Evolutionary conservation across 192 early-diverging fungal genomes (phyloP).

Genomic region (Backusella australiensis): DNA sequence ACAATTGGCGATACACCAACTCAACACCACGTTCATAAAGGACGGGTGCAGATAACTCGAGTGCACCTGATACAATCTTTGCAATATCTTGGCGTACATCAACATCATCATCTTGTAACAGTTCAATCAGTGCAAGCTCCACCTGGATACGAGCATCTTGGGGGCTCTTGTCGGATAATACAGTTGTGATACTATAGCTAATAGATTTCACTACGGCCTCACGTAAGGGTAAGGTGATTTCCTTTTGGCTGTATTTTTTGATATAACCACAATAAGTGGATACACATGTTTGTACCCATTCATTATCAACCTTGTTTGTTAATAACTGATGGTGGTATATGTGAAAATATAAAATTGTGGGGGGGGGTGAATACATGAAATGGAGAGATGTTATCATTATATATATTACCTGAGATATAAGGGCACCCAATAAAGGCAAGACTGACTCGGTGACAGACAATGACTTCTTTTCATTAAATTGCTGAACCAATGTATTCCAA

Average conservation of each 20-base stretch:
- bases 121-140: constrained; percentile 38
- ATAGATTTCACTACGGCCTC: constrained; percentile 49
- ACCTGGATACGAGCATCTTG: constrained; percentile 3
- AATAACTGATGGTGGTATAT: not conserved
- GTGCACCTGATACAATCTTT: constrained; percentile 52
- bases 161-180: constrained; percentile 26
- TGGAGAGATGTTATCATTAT: no score
- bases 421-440: constrained; percentile 54
- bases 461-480: constrained; percentile 42
- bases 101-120: constrained; percentile 77
- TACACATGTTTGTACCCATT: constrained; percentile 36
- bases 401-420: constrained; percentile 45
- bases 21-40: constrained; percentile 54
- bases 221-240: constrained; percentile 53
- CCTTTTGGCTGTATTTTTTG: constrained; percentile 40
- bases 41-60: constrained; percentile 54
- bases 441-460: constrained; percentile 52
- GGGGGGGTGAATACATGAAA: not conserved
- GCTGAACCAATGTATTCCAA: constrained; percentile 37
- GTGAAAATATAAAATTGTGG: not conserved
- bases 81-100: constrained; percentile 71
- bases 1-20: constrained; percentile 38
- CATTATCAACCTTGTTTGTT: constrained; percentile 23
- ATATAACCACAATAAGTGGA: constrained; percentile 40
- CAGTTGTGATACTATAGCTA: constrained; percentile 27